Evolutionary conservation across 768 basidiomycete species (phyloP).

Genomic region (Kwoniella dendrophila): DNA sequence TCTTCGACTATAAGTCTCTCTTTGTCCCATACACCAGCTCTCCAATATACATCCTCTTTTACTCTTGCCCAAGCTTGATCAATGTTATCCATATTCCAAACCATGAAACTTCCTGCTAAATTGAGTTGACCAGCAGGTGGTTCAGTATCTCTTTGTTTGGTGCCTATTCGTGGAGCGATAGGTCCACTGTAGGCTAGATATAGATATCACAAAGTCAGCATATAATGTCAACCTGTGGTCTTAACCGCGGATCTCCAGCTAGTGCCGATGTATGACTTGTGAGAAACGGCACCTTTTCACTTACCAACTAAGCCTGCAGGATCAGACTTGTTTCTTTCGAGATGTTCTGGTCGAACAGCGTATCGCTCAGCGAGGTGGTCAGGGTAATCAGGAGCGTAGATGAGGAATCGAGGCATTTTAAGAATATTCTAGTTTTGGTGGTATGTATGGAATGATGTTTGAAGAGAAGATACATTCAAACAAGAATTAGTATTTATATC

Average conservation of each 20-base stretch:
- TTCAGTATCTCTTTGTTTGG: conserved; percentile 4
- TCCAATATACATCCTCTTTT: conserved; percentile 53
- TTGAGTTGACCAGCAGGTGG: conserved; percentile 32
- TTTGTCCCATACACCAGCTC: conserved; percentile 51
- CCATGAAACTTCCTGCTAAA: conserved; percentile 43
- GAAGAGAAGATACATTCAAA: background rate
- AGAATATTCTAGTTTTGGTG: background rate
- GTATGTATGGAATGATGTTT: background rate
- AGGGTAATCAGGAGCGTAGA: conserved; percentile 50
- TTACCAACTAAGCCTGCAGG: conserved; percentile 11
- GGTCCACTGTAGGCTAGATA: conserved; percentile 23
- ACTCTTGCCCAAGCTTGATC: conserved; percentile 44
- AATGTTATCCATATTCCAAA: conserved; percentile 35
- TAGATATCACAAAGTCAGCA: too few relatives aligned
- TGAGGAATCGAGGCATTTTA: conserved; percentile 50
- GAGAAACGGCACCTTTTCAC: background rate
- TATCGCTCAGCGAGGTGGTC: conserved; percentile 42
- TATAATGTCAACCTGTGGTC: too few relatives aligned
- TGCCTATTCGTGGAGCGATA: conserved; percentile 15
- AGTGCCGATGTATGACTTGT: background rate
- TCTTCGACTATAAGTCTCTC: conserved; percentile 47
- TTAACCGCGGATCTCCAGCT: background rate
- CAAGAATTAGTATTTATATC: background rate
- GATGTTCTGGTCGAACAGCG: conserved; percentile 43
- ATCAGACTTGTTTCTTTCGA: conserved; percentile 39